phyloP scores from a whole-genome alignment of 2,329 filamentous ascomycete genomes.

The Aureobasidium sp. region DNA sequence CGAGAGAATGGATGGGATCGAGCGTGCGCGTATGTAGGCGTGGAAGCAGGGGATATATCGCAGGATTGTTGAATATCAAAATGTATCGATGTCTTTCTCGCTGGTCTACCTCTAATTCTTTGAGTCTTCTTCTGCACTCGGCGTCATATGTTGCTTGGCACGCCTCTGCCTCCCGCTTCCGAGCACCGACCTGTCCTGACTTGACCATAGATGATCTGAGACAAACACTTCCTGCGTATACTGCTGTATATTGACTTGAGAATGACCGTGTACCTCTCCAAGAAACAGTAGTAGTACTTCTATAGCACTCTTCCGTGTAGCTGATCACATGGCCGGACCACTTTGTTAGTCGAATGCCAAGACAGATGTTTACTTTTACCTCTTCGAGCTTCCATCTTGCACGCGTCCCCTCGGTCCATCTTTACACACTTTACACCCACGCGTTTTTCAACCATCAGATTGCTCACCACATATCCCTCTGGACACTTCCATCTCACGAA shows the following conservation, averaged over 20 bases:
- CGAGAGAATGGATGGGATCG: neutral
- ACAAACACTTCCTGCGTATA: too few relatives aligned
- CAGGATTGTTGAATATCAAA: neutral
- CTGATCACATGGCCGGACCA: neutral
- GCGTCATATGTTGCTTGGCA: constrained; percentile 14
- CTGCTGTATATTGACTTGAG: neutral
- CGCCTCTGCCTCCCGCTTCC: neutral
- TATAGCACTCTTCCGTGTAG: too few relatives aligned
- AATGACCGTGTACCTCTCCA: neutral
- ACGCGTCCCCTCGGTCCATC: neutral
- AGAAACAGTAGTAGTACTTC: neutral
- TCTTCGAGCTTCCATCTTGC: neutral
- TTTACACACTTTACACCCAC: neutral
- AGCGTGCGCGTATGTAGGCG: neutral
- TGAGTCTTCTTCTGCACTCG: constrained; percentile 3
- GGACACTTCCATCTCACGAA: neutral
- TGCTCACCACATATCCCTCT: neutral
- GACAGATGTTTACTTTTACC: constrained; percentile 9
- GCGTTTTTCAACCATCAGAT: neutral
- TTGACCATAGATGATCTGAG: neutral
- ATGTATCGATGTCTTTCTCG: neutral
- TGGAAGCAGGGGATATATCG: neutral
- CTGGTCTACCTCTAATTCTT: neutral
- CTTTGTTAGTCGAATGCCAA: neutral
- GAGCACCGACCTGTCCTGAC: neutral